Evolutionary conservation across 2,329 filamentous ascomycete species (phyloP), one percentile per base, ranked within the genome.

Genomic region (Gnomoniopsis smithogilvyi): DNA sequence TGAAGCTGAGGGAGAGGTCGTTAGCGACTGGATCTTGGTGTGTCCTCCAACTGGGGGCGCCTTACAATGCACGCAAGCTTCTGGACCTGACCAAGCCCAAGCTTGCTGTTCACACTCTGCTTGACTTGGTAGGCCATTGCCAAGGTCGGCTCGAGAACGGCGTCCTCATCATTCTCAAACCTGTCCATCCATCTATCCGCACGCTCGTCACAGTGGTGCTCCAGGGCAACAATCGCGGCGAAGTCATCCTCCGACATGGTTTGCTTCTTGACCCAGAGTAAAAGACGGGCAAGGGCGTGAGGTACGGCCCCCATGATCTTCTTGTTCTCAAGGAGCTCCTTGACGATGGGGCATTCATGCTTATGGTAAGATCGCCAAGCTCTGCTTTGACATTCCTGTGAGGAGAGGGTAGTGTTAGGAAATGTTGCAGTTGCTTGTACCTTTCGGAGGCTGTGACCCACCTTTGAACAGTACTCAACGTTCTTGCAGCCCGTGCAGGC

Each of bases 361-460:
- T 64, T 68, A 62, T 73, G 71, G 49, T 67, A 70, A 2, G 51
- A 53, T n/a, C 51, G 56, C 69, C 69, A 72, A 0, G 69, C 69
- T 14, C 60, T 60, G 43, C 61, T 60, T 48, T 72, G 70, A 54
- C 71, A 73, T 19, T 62, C 33, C 69, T 72, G 30, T 6, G 30
- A n/a, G 6, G 22, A 6, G 14, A 3, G 34, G 22, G 8, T 6
- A 36, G 19, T 26, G 21, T 55, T 17, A 59, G 49, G 14, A 36
- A 51, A 12, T 24, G 45, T 19, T 14, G 22, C 3, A 19, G 11
- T 38, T 19, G 17, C 21, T 19, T 24, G 21, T 14, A 12, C 6
- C 7, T 7, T 6, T 3, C 6, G 22, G 26, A 15, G 15, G 8
- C 6, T n/a, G n/a, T 2, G n/a, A 52, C 60, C 24, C 49, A 70